These are phyloP conservation scores for Leucoagaricus sp. DNA, from an alignment of 1,284 basidiomycete genomes.

Conservation along the genomic window DNA sequence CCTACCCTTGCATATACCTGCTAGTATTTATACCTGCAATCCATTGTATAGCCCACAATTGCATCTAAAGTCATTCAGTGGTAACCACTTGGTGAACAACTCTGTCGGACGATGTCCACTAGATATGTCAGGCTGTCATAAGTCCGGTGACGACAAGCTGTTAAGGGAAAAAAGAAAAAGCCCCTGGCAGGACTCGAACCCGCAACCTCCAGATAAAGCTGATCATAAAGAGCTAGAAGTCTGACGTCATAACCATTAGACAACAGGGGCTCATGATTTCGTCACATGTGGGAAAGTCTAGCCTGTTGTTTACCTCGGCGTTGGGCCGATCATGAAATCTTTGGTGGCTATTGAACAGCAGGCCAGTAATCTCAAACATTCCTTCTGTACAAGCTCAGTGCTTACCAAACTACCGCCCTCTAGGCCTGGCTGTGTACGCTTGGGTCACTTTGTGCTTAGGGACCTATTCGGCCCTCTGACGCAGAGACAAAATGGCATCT, in stretches of 20 bases:
- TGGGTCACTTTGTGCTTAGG: not conserved
- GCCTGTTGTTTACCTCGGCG: not conserved
- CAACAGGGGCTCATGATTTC: slow-evolving; percentile 53
- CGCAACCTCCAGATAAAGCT: slow-evolving; percentile 65
- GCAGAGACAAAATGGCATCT: slow-evolving; percentile 24
- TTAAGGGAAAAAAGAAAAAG: not conserved
- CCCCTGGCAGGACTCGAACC: slow-evolving; percentile 76
- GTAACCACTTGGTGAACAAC: no score
- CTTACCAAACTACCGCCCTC: not conserved
- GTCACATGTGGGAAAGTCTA: not conserved
- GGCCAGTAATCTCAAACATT: not conserved
- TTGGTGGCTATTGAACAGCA: no score
- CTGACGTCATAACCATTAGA: slow-evolving; percentile 82
- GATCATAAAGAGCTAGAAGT: slow-evolving; percentile 50
- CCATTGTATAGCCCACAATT: not conserved
- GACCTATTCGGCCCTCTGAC: not conserved
- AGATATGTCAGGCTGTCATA: no score
- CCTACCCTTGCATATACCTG: not conserved
- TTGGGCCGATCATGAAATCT: not conserved
- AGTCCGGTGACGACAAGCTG: no score
- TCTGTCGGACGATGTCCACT: no score
- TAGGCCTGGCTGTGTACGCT: not conserved
- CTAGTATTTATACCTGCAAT: slow-evolving; percentile 9
- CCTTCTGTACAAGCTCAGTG: not conserved
- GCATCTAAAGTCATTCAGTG: no score